These are phyloP conservation scores for Camptophora hylomeconis DNA, from an alignment of 2,329 filamentous ascomycete genomes.

Conservation along the genomic window DNA sequence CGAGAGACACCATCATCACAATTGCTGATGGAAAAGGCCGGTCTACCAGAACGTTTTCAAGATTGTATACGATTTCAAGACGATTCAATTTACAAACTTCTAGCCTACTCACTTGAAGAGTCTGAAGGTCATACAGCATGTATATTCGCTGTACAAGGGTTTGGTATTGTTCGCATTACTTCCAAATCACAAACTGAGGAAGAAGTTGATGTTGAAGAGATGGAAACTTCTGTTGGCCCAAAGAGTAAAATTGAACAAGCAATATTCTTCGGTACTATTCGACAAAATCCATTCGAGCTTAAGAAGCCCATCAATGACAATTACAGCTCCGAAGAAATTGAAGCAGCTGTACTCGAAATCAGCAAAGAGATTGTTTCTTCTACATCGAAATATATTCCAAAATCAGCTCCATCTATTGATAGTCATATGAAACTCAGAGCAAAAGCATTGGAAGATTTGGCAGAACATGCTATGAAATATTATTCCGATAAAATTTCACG, in stretches of 20 bases:
- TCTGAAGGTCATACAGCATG: slow-evolving; percentile 28
- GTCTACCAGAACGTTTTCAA: slow-evolving; percentile 58
- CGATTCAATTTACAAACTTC: slow-evolving; percentile 35
- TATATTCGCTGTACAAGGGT: slow-evolving; percentile 43
- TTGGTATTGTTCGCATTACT: slow-evolving; percentile 39
- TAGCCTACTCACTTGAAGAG: slow-evolving; percentile 38
- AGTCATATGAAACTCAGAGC: slow-evolving; percentile 64
- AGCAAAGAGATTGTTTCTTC: slow-evolving; percentile 75
- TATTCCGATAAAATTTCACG: slow-evolving; percentile 52
- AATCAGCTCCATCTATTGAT: slow-evolving; percentile 62
- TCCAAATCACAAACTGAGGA: slow-evolving; percentile 21
- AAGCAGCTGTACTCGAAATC: slow-evolving; percentile 61
- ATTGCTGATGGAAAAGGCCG: slow-evolving; percentile 53
- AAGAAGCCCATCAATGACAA: slow-evolving; percentile 51
- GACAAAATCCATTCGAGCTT: slow-evolving; percentile 80
- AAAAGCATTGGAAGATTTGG: slow-evolving; percentile 62
- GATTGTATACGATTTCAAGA: slow-evolving; percentile 69
- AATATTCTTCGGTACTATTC: slow-evolving; percentile 75
- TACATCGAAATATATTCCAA: slow-evolving; percentile 59
- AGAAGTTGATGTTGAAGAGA: slow-evolving; percentile 35
- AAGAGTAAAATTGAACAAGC: slow-evolving; percentile 89
- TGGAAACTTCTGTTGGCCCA: slow-evolving; percentile 48
- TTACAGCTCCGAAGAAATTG: slow-evolving; percentile 59
- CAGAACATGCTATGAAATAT: slow-evolving; percentile 54
- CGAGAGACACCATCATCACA: slow-evolving; percentile 65